Base-by-base conservation (phyloP, 2,329 filamentous ascomycete species). In the Botryotinia calthae region DNA sequence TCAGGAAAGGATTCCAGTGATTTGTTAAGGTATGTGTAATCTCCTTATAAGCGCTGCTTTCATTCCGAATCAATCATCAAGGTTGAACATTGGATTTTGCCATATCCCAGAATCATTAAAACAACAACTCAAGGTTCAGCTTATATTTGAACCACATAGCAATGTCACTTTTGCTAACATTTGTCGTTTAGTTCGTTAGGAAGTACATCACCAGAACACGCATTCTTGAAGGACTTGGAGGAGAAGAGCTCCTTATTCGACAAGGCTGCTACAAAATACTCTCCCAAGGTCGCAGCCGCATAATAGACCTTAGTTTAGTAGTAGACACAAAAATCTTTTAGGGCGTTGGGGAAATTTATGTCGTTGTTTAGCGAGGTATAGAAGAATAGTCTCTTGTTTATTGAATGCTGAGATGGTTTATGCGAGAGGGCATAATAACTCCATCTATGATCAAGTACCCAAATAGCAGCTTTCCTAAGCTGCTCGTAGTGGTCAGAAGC, bases 201-300 rank as follows among this genome's bases (percentile, higher is more conserved):
- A 82, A 87, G 86, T 70, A 83, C 84, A 25, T 87, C 91, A 71
- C 87, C 91, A 40, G 83, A 90, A 70, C 94, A 98, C 82, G 84
- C 88, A 48, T 85, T 96, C 75, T 82, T 98, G 73, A 81, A 83
- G 58, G 95, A 97, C 78, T 83, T 97, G 78, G 87, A 90, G 79
- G 93, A 94, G 83, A 98, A 97, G 90, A 93, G 90, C 82, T 88
- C 86, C n/a, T 83, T 94, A 73, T 98, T 98, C 81, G 93, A 97
- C 82, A 90, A 90, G 79, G 95, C 95, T 20, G 93, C 93, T 31
- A 86, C 89, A 40, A 98, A 97, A 84, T 98, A 96, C 83, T 91
- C 89, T 76, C 88, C 95, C 48, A 97, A 95, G 85, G 93, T 94
- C 62, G 73, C 76, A 40, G 31, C 64, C 9, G 75, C 76, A 77